Percentiles rank a stretch among this genome's conserved stretches.
Evolutionary conservation across 1,139 yeast species (phyloP).

Genomic region (Suhomyces panamericanus): DNA sequence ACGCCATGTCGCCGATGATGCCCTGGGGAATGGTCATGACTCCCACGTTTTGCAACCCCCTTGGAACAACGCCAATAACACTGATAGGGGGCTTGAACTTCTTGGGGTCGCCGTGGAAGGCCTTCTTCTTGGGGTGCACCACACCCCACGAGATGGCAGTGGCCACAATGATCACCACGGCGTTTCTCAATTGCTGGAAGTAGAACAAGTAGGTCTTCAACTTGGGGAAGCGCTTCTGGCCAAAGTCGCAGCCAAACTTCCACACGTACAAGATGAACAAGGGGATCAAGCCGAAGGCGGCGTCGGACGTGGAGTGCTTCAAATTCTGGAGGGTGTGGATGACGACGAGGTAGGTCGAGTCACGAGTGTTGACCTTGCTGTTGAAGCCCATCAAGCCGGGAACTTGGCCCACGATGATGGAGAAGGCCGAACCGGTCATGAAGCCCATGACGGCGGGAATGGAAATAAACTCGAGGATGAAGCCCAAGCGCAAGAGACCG

Average conservation of each 20-base stretch:
- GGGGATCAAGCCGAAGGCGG: constrained; percentile 84
- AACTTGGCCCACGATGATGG: constrained; percentile 78
- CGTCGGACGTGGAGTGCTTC: constrained; percentile 67
- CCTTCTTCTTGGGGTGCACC: constrained; percentile 36
- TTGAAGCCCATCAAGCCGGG: constrained; percentile 83
- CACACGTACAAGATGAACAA: constrained; percentile 67
- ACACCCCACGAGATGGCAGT: constrained; percentile 72
- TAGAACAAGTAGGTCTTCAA: constrained; percentile 63
- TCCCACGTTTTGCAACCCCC: constrained; percentile 78
- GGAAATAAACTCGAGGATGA: constrained; percentile 84
- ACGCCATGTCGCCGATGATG: constrained; percentile 59
- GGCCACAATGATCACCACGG: constrained; percentile 74
- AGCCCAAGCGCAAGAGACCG: constrained; percentile 83
- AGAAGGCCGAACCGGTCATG: constrained; percentile 92
- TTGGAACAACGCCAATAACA: constrained; percentile 75
- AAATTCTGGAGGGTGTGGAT: constrained; percentile 73
- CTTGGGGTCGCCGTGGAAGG: constrained; percentile 34
- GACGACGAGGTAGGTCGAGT: constrained; percentile 65
- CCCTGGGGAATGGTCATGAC: constrained; percentile 67
- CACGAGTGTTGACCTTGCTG: constrained; percentile 68
- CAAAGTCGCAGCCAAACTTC: constrained; percentile 59
- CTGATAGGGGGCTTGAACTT: constrained; percentile 51
- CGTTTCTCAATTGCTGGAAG: constrained; percentile 74
- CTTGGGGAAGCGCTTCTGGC: constrained; percentile 67
- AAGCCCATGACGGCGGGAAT: constrained; percentile 93